phyloP scores from a whole-genome alignment of 257 asterid genomes.

The Anisodus tanguticus region DNA sequence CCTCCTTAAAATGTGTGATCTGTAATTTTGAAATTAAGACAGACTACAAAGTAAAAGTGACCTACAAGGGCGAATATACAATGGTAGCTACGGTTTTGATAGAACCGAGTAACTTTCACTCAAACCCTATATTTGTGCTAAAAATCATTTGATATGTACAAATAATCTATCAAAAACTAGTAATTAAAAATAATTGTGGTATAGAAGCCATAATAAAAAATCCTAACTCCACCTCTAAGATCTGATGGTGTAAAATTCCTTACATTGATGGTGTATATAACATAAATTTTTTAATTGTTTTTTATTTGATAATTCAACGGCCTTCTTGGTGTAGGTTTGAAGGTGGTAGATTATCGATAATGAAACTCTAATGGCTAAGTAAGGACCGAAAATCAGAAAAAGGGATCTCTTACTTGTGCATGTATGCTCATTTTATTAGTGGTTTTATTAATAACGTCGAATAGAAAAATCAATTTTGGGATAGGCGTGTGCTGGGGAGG shows the following conservation, averaged over 20 bases:
- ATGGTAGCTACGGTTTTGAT: neutral
- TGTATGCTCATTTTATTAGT: neutral
- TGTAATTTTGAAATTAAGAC: neutral
- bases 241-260: neutral
- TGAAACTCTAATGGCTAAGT: neutral
- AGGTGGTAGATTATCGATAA: neutral
- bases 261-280: neutral
- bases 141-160: neutral
- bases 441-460: neutral
- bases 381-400: conserved; percentile 7
- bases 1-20: neutral
- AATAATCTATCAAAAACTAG: no score
- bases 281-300: neutral
- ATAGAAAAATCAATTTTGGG: neutral
- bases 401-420: neutral
- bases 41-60: neutral
- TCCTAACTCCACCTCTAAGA: neutral
- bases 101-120: neutral
- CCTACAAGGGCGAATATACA: neutral
- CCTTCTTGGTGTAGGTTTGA: neutral
- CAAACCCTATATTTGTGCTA: neutral
- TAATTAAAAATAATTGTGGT: neutral
- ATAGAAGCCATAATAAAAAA: neutral
- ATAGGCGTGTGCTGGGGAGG: conserved; percentile 2
- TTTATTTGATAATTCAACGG: neutral